These are phyloP conservation scores for Cinnamomum micranthum DNA, from an alignment of 164 flowering plant species.

Conservation along the genomic window DNA sequence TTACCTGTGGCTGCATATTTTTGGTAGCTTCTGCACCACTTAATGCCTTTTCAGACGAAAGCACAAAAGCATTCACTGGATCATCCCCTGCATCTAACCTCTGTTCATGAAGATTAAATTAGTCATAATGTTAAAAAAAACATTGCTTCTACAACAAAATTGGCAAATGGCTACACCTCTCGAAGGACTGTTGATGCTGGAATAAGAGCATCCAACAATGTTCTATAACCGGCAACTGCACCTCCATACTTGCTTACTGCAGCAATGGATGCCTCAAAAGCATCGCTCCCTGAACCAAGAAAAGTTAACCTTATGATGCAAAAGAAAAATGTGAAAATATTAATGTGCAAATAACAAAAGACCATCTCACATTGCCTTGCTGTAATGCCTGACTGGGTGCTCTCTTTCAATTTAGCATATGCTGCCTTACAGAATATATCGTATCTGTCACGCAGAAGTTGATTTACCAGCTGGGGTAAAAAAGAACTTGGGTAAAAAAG, in stretches of 20 bases:
- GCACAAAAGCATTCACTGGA: constrained; percentile 64
- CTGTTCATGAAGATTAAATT: constrained; percentile 33
- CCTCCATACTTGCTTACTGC: constrained; percentile 96
- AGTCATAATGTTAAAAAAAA: not conserved
- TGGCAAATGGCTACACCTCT: constrained; percentile 38
- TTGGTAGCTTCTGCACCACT: constrained; percentile 87
- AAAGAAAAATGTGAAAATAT: not conserved
- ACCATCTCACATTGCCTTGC: constrained; percentile 66
- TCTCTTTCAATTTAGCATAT: constrained; percentile 57
- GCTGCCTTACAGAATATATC: constrained; percentile 83
- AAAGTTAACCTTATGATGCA: not conserved
- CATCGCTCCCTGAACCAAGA: constrained; percentile 74
- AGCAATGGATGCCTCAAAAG: constrained; percentile 72
- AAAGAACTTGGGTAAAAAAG: not conserved
- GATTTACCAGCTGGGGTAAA: not conserved
- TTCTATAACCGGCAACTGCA: constrained; percentile 82
- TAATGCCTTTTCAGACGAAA: constrained; percentile 81
- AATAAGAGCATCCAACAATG: constrained; percentile 88
- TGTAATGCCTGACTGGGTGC: constrained; percentile 28
- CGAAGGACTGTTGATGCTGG: constrained; percentile 72
- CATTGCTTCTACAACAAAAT: not conserved
- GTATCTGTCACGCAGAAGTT: constrained; percentile 44
- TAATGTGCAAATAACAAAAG: not conserved
- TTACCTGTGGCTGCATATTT: constrained; percentile 75
- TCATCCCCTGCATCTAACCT: constrained; percentile 64